Evolutionary conservation across 78 protist genomes (phyloP), one percentile per base, ranked within the genome.

Genomic region (Monosiga brevicollis): DNA sequence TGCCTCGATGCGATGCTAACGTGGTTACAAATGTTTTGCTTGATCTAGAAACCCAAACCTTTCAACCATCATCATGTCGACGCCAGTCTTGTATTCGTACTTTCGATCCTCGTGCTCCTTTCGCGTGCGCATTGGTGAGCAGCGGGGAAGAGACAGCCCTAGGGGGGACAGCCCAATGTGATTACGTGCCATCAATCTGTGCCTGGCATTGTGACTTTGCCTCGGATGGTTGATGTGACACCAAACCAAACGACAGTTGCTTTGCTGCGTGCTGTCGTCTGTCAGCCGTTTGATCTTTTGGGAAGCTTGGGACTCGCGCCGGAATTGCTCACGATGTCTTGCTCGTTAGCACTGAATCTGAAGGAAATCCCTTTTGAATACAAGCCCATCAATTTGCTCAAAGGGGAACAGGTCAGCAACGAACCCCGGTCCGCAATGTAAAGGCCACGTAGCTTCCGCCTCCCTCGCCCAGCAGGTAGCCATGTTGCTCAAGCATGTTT

Each of bases 71-170:
- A n/a, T n/a, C n/a, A n/a, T n/a, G n/a, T n/a, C n/a, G n/a, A n/a
- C n/a, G n/a, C n/a, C n/a, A n/a, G n/a, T n/a, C 32, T 80, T 93
- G 42, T 93, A 87, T 73, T 82, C 90, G 15, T 93, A 93, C 88
- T 93, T 87, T 82, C 88, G 96, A 73, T 83, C 90, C 79, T 89
- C 94, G 42, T 90, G 94, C 79, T 87, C 92, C 32, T 93, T 93
- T 93, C 90, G 96, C 73, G 92, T 93, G 25, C 91, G 96, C 83
- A 71, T 85, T 11, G 62, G 62, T 49, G n/a, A n/a, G n/a, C n/a
- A n/a, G n/a, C n/a, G n/a, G n/a, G n/a, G n/a, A n/a, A n/a, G n/a
- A n/a, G n/a, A n/a, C n/a, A n/a, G n/a, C n/a, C n/a, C n/a, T n/a
- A n/a, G n/a, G n/a, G n/a, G n/a, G n/a, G n/a, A n/a, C n/a, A n/a